A percentile compares a stretch with the other conserved stretches of the same genome.
Evolutionary conservation across 441 rosid genomes (phyloP).

Genomic region (Bruguiera hainesii): DNA sequence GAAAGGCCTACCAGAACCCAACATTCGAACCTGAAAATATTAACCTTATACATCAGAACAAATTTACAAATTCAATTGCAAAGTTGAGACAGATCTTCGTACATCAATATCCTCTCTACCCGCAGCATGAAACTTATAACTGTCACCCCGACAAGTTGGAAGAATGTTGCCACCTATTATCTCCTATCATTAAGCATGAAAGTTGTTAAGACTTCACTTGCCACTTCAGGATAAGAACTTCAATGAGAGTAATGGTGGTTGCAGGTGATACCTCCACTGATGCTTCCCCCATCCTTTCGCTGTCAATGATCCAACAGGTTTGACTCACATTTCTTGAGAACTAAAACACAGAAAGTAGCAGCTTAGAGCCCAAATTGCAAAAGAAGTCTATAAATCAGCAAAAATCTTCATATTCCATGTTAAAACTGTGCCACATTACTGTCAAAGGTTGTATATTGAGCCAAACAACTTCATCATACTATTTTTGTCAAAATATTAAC

Average conservation of each 20-base stretch:
- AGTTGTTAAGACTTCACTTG: conserved; percentile 12
- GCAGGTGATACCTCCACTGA: conserved; percentile 71
- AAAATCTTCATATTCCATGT: background rate
- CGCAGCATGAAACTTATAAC: conserved; percentile 97
- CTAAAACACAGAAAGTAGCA: conserved; percentile 35
- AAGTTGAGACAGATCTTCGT: conserved; percentile 21
- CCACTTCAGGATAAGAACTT: conserved; percentile 12
- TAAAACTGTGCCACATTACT: background rate
- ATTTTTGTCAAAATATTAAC: background rate
- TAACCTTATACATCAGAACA: conserved; percentile 24
- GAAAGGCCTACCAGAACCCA: conserved; percentile 98
- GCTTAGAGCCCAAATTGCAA: conserved; percentile 8
- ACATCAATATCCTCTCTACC: conserved; percentile 99
- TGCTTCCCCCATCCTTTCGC: conserved; percentile 96
- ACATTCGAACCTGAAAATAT: conserved; percentile 83
- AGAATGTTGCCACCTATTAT: conserved; percentile 74
- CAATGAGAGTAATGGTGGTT: conserved; percentile 3
- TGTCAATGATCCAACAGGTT: conserved; percentile 93
- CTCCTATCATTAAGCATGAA: conserved; percentile 45
- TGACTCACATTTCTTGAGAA: conserved; percentile 97
- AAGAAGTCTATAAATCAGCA: background rate
- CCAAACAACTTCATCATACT: background rate
- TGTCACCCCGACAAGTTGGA: conserved; percentile 73
- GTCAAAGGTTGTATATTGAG: background rate
- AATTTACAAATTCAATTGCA: conserved; percentile 15